Base-by-base conservation (phyloP, 2,329 filamentous ascomycete genomes). In the Ceratocystis albifundus region DNA sequence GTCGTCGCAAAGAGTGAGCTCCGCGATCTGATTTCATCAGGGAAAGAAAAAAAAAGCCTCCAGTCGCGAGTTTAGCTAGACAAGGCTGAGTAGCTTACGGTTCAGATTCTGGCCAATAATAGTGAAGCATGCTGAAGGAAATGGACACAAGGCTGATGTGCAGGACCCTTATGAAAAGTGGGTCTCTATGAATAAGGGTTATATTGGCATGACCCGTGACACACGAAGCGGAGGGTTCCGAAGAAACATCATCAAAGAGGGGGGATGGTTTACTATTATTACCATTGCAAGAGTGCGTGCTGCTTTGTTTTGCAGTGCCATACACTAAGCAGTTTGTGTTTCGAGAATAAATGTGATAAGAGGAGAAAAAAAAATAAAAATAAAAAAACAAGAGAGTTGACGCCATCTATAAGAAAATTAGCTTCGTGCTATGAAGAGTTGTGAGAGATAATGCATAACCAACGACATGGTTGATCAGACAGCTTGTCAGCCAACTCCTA, bases 1-100 rank as follows among this genome's bases (percentile, higher is more conserved):
- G 48, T 50, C 22, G 48, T 50, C 48, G 20, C 48, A 50, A 50
- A 25, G 20, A 22, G n/a, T 25, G 15, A 41, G 36, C 36, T 41
- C 36, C n/a, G 20, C 48, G 48, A 50, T 50, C 36, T 41, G 7
- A 28, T 30, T 57, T 32, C 15, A 22, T 17, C 15, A 7, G 15
- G 1, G 30, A 57, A 32, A 57, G 22, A 22, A 57, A 57, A 57
- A 57, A 20, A 57, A 20, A 53, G 22, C n/a, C n/a, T n/a, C 3
- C n/a, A n/a, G 53, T 57, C 53, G 53, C 53, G 53, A 30, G 32
- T 30, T 57, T 57, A 32, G 25, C 53, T 57, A 15, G 25, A n/a
- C 53, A 30, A 57, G 53, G 53, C 53, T 57, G 53, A 57, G 48
- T 22, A n/a, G 17, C 22, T 30, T 8, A 4, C 6, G 20, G 28